Percentiles rank a stretch among this genome's conserved stretches.
These are phyloP conservation scores for Colletotrichum ledebouriae DNA, from an alignment of 2,329 filamentous ascomycete genomes.

Conservation along the genomic window DNA sequence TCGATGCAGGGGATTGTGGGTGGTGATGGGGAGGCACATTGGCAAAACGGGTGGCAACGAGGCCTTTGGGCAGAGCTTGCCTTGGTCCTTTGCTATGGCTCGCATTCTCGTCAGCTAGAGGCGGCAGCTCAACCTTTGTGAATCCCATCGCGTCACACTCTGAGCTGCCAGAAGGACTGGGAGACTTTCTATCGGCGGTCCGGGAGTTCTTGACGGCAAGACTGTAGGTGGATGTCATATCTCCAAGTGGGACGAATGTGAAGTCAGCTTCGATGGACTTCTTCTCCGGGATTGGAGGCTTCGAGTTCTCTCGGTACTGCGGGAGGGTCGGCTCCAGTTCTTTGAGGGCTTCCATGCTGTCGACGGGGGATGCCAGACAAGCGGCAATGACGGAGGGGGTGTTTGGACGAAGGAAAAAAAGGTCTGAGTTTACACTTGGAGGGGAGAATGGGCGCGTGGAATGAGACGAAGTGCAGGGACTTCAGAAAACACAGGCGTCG, in stretches of 20 bases:
- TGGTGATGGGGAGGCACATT: slow-evolving; percentile 10
- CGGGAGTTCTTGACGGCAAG: slow-evolving; percentile 10
- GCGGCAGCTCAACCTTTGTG: slow-evolving; percentile 32
- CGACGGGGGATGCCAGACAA: background rate
- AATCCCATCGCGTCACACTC: slow-evolving; percentile 31
- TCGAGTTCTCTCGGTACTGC: background rate
- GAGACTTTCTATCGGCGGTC: background rate
- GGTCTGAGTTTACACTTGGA: slow-evolving; percentile 5
- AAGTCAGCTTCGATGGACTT: background rate
- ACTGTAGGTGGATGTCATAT: slow-evolving; percentile 6
- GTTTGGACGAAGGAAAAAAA: slow-evolving; percentile 19
- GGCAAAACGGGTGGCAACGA: slow-evolving; percentile 34
- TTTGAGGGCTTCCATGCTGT: slow-evolving; percentile 43
- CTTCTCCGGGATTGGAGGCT: slow-evolving; percentile 17
- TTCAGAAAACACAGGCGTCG: background rate
- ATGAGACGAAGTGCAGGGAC: slow-evolving; percentile 1
- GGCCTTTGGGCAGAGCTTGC: slow-evolving; percentile 38
- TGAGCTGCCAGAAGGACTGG: slow-evolving; percentile 2
- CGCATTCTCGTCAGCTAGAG: slow-evolving; percentile 2
- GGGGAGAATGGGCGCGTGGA: background rate
- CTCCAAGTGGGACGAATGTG: background rate
- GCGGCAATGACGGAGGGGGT: slow-evolving; percentile 17
- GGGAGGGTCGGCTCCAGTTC: slow-evolving; percentile 5
- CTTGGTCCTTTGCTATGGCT: slow-evolving; percentile 28
- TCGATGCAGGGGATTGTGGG: background rate